A percentile compares a stretch with the other conserved stretches of the same genome.
Conservation (phyloP, 805 yeast genomes). For the Monosporozyma yasuniensis region DNA sequence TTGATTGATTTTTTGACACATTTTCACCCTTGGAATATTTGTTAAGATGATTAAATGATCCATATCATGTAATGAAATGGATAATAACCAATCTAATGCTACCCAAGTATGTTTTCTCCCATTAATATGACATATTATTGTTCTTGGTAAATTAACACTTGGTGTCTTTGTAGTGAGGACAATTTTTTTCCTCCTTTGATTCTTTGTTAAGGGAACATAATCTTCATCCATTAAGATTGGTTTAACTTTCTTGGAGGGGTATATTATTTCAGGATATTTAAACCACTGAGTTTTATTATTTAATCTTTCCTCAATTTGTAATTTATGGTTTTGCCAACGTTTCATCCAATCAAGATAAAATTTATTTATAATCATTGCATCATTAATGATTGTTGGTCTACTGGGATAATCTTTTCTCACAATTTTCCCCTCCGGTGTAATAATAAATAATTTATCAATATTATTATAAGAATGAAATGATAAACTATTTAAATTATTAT, state of each 20-base stretch:
- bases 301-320: constrained; percentile 9
- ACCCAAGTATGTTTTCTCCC: constrained; percentile 78
- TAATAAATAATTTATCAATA: constrained; percentile 10
- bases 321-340: constrained; percentile 13
- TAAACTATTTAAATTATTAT: neutral
- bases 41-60: constrained; percentile 58
- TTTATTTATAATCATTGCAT: constrained; percentile 21
- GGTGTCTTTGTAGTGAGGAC: constrained; percentile 14
- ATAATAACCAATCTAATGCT: constrained; percentile 59
- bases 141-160: constrained; percentile 31
- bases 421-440: constrained; percentile 21
- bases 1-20: neutral
- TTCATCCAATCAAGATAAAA: constrained; percentile 15
- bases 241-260: constrained; percentile 4
- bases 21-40: constrained; percentile 18
- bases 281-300: constrained; percentile 10
- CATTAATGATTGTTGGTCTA: constrained; percentile 21
- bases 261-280: constrained; percentile 15
- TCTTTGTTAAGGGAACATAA: constrained; percentile 13
- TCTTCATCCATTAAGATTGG: constrained; percentile 2
- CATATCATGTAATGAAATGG: constrained; percentile 46
- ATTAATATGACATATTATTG: constrained; percentile 52
- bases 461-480: neutral
- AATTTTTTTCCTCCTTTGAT: constrained; percentile 12
- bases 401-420: constrained; percentile 28